These are phyloP conservation scores for Hymenoscyphus occultus DNA, from an alignment of 2,329 filamentous ascomycete species.

Conservation along the genomic window DNA sequence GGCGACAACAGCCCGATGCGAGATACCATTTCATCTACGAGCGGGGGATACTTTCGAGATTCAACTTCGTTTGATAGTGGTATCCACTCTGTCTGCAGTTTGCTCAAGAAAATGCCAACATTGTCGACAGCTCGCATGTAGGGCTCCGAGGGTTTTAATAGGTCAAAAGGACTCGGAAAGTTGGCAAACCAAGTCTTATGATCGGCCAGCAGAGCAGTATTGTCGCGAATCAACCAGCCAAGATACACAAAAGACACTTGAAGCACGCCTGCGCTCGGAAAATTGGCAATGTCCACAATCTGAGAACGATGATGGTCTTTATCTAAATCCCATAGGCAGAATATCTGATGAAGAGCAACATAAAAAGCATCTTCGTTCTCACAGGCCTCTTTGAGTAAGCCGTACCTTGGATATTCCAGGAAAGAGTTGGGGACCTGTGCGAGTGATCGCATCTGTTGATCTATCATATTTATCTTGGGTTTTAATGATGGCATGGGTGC, in stretches of 20 bases:
- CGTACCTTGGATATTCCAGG: constrained; percentile 48
- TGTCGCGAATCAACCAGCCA: constrained; percentile 45
- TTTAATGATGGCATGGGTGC: constrained; percentile 26
- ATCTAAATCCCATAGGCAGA: constrained; percentile 51
- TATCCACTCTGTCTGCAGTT: constrained; percentile 44
- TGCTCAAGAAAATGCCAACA: constrained; percentile 45
- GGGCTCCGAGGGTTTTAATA: constrained; percentile 33
- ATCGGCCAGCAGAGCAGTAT: constrained; percentile 40
- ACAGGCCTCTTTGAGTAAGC: constrained; percentile 58
- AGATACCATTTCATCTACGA: constrained; percentile 54
- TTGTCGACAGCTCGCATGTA: constrained; percentile 35
- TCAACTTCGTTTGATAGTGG: constrained; percentile 39
- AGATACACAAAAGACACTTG: constrained; percentile 39
- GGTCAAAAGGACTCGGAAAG: constrained; percentile 44
- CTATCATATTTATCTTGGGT: constrained; percentile 25
- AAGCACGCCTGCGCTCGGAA: constrained; percentile 28
- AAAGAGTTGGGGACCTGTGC: constrained; percentile 27
- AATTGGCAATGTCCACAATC: constrained; percentile 37
- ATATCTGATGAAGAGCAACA: constrained; percentile 62
- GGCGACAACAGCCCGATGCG: constrained; percentile 48
- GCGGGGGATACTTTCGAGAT: constrained; percentile 47
- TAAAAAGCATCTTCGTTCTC: constrained; percentile 57
- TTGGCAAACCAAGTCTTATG: constrained; percentile 45
- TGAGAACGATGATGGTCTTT: constrained; percentile 16
- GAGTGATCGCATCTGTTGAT: constrained; percentile 28